Base-by-base conservation (phyloP, 768 basidiomycete species). In the Rhizopogon roseolus region DNA sequence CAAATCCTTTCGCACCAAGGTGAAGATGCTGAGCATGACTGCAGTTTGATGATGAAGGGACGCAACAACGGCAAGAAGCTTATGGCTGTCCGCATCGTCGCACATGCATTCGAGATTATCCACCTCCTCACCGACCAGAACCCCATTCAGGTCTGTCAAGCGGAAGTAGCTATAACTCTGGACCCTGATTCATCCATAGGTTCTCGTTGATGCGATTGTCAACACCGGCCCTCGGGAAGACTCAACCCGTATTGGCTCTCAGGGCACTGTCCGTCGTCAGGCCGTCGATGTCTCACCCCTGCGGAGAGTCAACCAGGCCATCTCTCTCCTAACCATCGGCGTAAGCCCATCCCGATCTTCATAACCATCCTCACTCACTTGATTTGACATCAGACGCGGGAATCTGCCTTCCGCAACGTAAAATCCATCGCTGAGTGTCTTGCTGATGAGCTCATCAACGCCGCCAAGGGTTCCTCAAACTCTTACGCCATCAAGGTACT, bases 51-150 rank as follows among this genome's bases (percentile, higher is more conserved):
- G 97, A 99, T 99, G 97, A 97, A 98, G 79, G 97, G 97, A 57
- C 94, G 97, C 76, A 99, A 98, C 87, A 98, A 95, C 78, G 97
- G 97, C 70, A 98, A 98, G 82, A 98, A 98, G 78, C 86, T 98
- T 71, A 77, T 99, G 74, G 88, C 97, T 66, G 92, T 99, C 74
- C 93, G 97, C 76, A 99, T 99, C 67, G 97, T 99, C 67, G 91
- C 93, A 56, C 97, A 99, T 75, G 91, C 97, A 36, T 99, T 99
- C 72, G 97, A 99, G 79, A 95, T 99, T 73, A 95, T 98, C 78
- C 90, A 98, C 81, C 93, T 99, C 73, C 90, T 99, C 75, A 93
- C 93, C 65, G 97, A 99, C 84, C 94, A 96, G 78, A 99, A 99
- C 81, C 97, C 97, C 58, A 94, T 99, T 71, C 97, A 99, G 80